Evolutionary conservation across 495 filamentous ascomycete species (phyloP).

Genomic region (Tuber indicum): DNA sequence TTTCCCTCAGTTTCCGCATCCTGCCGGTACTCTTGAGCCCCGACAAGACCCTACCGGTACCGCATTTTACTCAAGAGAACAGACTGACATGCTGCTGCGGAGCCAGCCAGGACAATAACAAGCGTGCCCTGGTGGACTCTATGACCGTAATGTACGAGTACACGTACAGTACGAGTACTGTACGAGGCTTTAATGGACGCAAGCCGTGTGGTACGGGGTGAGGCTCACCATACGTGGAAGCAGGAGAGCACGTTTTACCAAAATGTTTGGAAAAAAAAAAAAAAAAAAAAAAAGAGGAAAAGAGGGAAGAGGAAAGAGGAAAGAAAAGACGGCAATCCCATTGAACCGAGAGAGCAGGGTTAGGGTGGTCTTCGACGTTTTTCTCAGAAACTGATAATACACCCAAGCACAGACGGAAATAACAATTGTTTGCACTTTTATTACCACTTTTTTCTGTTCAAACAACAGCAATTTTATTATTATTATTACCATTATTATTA

Average conservation of each 20-base stretch:
- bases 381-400: not conserved
- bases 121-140: not conserved
- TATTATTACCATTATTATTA: not conserved
- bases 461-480: not conserved
- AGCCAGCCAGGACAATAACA: not conserved
- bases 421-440: not conserved
- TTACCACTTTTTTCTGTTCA: not conserved
- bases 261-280: not conserved
- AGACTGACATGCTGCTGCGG: not conserved
- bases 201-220: not conserved
- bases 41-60: not conserved
- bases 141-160: not conserved
- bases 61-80: not conserved
- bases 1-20: not conserved
- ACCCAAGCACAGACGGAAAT: not conserved
- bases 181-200: not conserved
- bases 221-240: not conserved
- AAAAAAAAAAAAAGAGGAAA: not conserved
- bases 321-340: not conserved
- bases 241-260: not conserved
- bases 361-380: not conserved
- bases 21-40: not conserved
- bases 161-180: not conserved
- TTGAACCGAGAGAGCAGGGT: not conserved
- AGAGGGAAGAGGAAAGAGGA: not conserved